Conservation (phyloP, 2,329 filamentous ascomycete genomes). For the Stenocarpella maydis region DNA sequence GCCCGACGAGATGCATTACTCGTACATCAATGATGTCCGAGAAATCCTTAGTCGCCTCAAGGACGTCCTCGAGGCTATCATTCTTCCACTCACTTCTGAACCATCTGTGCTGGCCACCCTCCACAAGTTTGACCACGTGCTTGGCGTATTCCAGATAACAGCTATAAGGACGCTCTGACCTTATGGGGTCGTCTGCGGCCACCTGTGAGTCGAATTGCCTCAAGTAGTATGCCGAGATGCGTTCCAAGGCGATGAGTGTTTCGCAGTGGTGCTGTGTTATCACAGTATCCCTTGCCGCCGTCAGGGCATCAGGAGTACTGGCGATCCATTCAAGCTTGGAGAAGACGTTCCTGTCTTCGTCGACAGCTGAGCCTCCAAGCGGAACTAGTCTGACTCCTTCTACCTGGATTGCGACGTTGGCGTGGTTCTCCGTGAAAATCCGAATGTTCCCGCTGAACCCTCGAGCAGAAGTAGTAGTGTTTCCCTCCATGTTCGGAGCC, state of each 20-base stretch:
- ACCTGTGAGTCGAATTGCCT: constrained; percentile 31
- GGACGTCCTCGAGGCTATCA: background rate
- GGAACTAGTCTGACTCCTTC: background rate
- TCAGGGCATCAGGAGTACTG: too few relatives aligned
- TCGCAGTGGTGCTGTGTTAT: background rate
- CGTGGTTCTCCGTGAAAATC: background rate
- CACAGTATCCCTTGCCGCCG: too few relatives aligned
- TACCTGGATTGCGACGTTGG: constrained; percentile 18
- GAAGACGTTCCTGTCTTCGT: constrained; percentile 6
- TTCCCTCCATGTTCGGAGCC: too few relatives aligned
- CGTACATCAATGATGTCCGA: background rate
- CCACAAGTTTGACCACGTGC: constrained; percentile 15
- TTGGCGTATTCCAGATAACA: constrained; percentile 35
- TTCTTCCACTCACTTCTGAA: background rate
- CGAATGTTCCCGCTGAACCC: constrained; percentile 13
- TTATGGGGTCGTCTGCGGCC: constrained; percentile 19
- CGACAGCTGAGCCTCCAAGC: background rate
- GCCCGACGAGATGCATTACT: background rate
- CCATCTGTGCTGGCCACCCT: background rate
- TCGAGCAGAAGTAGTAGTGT: too few relatives aligned
- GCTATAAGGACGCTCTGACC: background rate
- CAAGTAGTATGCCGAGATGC: constrained; percentile 36
- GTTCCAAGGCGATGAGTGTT: constrained; percentile 24
- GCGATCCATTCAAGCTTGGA: constrained; percentile 16
- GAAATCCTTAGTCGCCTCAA: background rate